Evolutionary conservation across 768 basidiomycete species (phyloP).

Genomic region (Trametes elegans): DNA sequence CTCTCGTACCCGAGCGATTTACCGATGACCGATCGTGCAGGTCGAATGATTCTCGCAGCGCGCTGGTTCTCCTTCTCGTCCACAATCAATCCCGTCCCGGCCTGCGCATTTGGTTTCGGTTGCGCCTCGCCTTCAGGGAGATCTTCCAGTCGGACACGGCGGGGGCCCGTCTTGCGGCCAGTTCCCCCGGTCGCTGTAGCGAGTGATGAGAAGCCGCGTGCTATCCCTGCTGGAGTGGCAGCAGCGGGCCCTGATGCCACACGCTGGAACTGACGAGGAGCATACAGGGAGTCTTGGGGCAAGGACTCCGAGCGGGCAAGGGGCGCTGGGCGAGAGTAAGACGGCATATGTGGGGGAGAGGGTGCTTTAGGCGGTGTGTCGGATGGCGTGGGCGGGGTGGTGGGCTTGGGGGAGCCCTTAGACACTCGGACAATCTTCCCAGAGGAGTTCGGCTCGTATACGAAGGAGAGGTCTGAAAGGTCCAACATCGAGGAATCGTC

Average conservation of each 20-base stretch:
- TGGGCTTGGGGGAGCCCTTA: conserved; percentile 49
- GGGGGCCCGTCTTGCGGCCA: conserved; percentile 24
- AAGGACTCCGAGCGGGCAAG: conserved; percentile 69
- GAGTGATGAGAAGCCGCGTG: conserved; percentile 28
- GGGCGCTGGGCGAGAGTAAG: conserved; percentile 39
- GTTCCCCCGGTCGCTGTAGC: conserved; percentile 21
- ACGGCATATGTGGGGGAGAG: conserved; percentile 38
- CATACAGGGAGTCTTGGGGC: conserved; percentile 35
- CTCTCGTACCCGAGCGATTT: conserved; percentile 25
- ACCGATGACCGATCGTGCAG: conserved; percentile 4
- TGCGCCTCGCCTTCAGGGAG: conserved; percentile 36
- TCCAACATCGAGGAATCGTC: conserved; percentile 48
- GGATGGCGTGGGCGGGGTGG: conserved; percentile 43
- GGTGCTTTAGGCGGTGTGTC: conserved; percentile 33
- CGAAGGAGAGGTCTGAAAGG: conserved; percentile 64
- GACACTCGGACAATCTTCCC: conserved; percentile 58
- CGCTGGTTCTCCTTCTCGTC: conserved; percentile 41
- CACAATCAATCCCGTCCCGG: background rate
- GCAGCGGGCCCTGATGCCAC: conserved; percentile 57
- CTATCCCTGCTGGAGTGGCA: conserved; percentile 31
- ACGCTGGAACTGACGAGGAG: conserved; percentile 60
- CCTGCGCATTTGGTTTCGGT: conserved; percentile 29
- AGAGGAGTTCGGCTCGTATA: conserved; percentile 54
- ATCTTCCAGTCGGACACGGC: conserved; percentile 26
- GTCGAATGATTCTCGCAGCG: conserved; percentile 14